These are phyloP conservation scores for Taxillus chinensis DNA, from an alignment of 164 flowering plant genomes.

Conservation along the genomic window DNA sequence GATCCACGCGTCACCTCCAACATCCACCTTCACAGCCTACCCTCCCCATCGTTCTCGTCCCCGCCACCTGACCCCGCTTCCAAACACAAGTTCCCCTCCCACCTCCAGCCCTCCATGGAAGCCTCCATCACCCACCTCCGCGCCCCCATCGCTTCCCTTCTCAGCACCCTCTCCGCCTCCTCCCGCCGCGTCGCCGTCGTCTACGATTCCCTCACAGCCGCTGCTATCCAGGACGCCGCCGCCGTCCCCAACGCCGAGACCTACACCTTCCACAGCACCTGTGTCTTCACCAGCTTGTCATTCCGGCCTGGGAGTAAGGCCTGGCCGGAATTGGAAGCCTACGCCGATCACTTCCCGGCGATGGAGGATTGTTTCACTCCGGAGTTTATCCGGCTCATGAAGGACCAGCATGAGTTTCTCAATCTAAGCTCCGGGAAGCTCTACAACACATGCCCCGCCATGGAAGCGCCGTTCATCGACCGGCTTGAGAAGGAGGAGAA, in stretches of 20 bases:
- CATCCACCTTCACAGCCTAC: conserved; percentile 45
- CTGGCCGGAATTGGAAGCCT: neutral
- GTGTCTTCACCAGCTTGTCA: conserved; percentile 35
- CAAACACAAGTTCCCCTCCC: conserved; percentile 37
- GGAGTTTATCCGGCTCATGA: conserved; percentile 26
- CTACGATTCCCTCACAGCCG: conserved; percentile 52
- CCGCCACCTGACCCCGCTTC: conserved; percentile 26
- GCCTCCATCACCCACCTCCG: conserved; percentile 29
- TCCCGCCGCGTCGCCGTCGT: conserved; percentile 31
- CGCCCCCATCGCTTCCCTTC: conserved; percentile 30
- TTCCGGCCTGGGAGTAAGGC: conserved; percentile 13
- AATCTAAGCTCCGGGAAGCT: conserved; percentile 23
- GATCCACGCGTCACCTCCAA: conserved; percentile 12
- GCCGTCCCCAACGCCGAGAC: conserved; percentile 36
- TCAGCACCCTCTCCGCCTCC: conserved; percentile 20
- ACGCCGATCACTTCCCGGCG: conserved; percentile 14
- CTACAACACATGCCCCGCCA: conserved; percentile 33
- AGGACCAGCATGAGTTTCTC: conserved; percentile 11
- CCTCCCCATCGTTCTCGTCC: conserved; percentile 20
- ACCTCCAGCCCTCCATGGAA: conserved; percentile 34
- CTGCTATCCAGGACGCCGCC: conserved; percentile 37
- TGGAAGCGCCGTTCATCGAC: conserved; percentile 38
- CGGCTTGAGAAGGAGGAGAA: conserved; percentile 10
- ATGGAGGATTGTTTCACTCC: conserved; percentile 31
- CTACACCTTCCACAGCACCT: conserved; percentile 30